phyloP scores from a whole-genome alignment of 2,329 filamentous ascomycete genomes.

The Venturia pyrina region DNA sequence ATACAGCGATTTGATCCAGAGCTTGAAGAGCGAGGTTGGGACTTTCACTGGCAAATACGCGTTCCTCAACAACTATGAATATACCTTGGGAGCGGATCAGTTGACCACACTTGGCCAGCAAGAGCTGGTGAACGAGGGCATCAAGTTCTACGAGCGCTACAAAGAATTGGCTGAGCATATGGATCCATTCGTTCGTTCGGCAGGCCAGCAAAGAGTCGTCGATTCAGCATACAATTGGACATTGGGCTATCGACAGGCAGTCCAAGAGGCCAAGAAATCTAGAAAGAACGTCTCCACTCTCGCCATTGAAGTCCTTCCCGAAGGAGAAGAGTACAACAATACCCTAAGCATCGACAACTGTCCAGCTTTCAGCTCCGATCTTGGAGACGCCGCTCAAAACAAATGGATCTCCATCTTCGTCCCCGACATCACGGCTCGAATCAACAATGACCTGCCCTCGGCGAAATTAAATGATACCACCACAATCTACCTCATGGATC shows the following conservation, averaged over 20 bases:
- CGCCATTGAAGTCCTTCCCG: slow-evolving; percentile 58
- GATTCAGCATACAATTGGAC: slow-evolving; percentile 68
- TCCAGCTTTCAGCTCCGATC: slow-evolving; percentile 52
- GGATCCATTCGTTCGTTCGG: slow-evolving; percentile 62
- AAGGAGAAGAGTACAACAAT: slow-evolving; percentile 61
- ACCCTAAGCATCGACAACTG: slow-evolving; percentile 70
- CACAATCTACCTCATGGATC: slow-evolving; percentile 69
- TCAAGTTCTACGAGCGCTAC: slow-evolving; percentile 68
- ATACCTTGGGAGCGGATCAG: slow-evolving; percentile 59
- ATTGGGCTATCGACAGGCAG: slow-evolving; percentile 55
- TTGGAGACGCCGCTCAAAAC: slow-evolving; percentile 42
- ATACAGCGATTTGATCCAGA: slow-evolving; percentile 55
- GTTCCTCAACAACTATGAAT: slow-evolving; percentile 64
- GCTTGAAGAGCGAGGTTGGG: slow-evolving; percentile 49
- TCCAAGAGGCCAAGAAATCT: slow-evolving; percentile 26
- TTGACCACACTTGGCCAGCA: slow-evolving; percentile 58
- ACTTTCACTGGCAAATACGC: slow-evolving; percentile 52
- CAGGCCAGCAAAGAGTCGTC: slow-evolving; percentile 61
- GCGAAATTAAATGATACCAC: slow-evolving; percentile 54
- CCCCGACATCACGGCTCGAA: slow-evolving; percentile 54
- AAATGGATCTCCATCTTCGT: slow-evolving; percentile 56
- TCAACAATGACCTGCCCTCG: slow-evolving; percentile 60
- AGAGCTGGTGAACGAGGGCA: slow-evolving; percentile 64
- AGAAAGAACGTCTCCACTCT: slow-evolving; percentile 36
- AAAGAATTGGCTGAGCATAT: slow-evolving; percentile 44